A percentile compares a stretch with the other conserved stretches of the same genome.
Conservation (phyloP, 805 yeast species). For the Zygosaccharomyces lentus region DNA sequence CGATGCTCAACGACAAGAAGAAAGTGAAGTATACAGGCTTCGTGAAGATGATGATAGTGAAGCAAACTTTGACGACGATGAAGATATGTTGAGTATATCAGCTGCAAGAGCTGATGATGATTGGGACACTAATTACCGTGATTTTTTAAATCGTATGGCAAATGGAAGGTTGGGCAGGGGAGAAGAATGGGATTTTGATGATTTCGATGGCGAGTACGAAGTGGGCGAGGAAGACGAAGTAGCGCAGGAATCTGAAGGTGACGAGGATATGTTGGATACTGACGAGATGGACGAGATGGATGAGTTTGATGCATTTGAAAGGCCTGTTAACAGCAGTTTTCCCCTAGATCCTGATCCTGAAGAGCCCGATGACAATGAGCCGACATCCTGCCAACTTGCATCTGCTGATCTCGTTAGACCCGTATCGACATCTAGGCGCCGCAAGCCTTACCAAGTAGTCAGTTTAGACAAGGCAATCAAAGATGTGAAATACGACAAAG, state of each 20-base stretch:
- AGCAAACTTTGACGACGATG: not conserved
- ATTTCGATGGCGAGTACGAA: conserved; percentile 5
- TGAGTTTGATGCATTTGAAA: conserved; percentile 13
- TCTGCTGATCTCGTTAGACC: not conserved
- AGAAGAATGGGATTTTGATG: conserved; percentile 6
- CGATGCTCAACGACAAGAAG: conserved; percentile 2
- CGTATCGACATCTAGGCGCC: not conserved
- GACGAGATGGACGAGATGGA: conserved; percentile 15
- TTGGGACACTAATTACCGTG: conserved; percentile 2
- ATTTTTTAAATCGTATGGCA: conserved; percentile 5
- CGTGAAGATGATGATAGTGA: not conserved
- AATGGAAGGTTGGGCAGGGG: conserved; percentile 1
- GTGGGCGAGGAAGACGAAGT: conserved; percentile 4
- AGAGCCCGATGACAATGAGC: not conserved
- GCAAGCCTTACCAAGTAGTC: conserved; percentile 12
- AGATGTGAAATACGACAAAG: conserved; percentile 14
- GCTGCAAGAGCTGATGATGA: not conserved
- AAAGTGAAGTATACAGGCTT: not conserved
- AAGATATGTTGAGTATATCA: not conserved
- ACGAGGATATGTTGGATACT: conserved; percentile 6
- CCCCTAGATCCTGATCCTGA: not conserved
- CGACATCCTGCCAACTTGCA: not conserved
- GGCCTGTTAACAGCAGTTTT: not conserved
- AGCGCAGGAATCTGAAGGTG: conserved; percentile 1
- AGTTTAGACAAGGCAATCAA: conserved; percentile 12